phyloP scores from a whole-genome alignment of 2,329 filamentous ascomycete species.

The Alternaria viburni region DNA sequence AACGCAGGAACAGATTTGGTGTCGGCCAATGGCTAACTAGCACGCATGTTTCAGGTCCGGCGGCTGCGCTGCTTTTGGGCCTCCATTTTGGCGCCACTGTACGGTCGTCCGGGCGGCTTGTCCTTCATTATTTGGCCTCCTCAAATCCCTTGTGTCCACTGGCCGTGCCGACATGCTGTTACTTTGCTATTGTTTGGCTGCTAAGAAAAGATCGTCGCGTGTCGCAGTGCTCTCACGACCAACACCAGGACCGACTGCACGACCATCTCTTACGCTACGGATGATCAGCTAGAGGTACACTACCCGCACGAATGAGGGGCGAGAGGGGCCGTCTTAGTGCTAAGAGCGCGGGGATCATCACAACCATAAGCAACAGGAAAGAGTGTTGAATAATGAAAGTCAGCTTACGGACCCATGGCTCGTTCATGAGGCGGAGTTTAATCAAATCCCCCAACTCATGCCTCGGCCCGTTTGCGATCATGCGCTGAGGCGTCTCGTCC shows the following conservation, averaged over 20 bases:
- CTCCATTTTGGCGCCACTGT: slow-evolving; percentile 7
- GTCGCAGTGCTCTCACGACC: not conserved
- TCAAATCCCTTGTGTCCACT: not conserved
- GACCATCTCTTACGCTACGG: not conserved
- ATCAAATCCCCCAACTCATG: not conserved
- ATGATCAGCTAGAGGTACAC: not conserved
- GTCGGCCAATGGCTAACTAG: slow-evolving; percentile 22
- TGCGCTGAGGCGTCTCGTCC: slow-evolving; percentile 1
- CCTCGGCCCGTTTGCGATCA: slow-evolving; percentile 5
- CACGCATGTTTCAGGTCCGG: slow-evolving; percentile 22
- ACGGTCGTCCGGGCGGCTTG: slow-evolving; percentile 1
- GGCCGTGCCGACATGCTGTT: not conserved
- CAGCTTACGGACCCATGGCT: slow-evolving; percentile 1
- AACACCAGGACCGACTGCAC: not conserved
- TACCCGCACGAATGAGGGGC: not conserved
- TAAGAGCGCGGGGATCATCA: not conserved
- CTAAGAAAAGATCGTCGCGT: slow-evolving; percentile 5
- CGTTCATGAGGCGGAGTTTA: not conserved
- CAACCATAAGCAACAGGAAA: slow-evolving; percentile 5
- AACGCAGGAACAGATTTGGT: slow-evolving; percentile 21
- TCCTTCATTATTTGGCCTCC: slow-evolving; percentile 2
- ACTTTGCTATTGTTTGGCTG: not conserved
- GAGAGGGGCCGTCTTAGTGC: not conserved
- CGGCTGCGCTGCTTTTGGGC: slow-evolving; percentile 11
- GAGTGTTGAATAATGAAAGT: not conserved